Percentiles rank a stretch among this genome's conserved stretches.
Evolutionary conservation across 2,329 filamentous ascomycete species (phyloP).

Genomic region (Diplodia mutila): DNA sequence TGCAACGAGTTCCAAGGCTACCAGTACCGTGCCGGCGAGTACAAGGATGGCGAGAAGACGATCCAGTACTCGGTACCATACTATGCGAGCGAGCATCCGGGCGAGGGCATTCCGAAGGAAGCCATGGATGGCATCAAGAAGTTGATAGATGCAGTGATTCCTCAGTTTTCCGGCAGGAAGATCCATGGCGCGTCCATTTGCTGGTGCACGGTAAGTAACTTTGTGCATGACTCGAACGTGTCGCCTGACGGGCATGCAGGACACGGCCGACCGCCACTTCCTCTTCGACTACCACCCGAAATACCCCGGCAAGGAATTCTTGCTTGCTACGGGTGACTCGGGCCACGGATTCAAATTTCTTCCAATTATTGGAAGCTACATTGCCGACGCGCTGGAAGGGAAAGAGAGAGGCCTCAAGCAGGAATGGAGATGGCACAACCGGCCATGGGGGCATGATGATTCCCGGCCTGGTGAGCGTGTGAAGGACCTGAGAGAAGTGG

Average conservation of each 20-base stretch:
- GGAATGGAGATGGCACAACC: conserved; percentile 22
- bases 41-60: background rate
- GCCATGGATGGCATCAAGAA: conserved; percentile 34
- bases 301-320: conserved; percentile 28
- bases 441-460: conserved; percentile 26
- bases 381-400: conserved; percentile 35
- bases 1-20: conserved; percentile 26
- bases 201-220: conserved; percentile 27
- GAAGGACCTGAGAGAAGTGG: conserved; percentile 29
- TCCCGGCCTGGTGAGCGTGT: conserved; percentile 28
- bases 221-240: no score
- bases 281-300: conserved; percentile 31
- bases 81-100: conserved; percentile 26
- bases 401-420: conserved; percentile 27
- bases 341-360: conserved; percentile 41
- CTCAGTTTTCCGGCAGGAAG: conserved; percentile 45
- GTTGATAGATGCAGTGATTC: conserved; percentile 49
- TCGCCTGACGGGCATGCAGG: background rate
- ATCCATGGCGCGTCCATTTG: conserved; percentile 26
- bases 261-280: conserved; percentile 35
- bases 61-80: conserved; percentile 20
- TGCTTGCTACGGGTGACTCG: conserved; percentile 38
- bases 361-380: conserved; percentile 35
- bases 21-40: conserved; percentile 9
- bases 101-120: conserved; percentile 34